Percentiles rank a stretch among this genome's conserved stretches.
Evolutionary conservation across 2,329 filamentous ascomycete genomes (phyloP).

Genomic region (Huntiella savannae): DNA sequence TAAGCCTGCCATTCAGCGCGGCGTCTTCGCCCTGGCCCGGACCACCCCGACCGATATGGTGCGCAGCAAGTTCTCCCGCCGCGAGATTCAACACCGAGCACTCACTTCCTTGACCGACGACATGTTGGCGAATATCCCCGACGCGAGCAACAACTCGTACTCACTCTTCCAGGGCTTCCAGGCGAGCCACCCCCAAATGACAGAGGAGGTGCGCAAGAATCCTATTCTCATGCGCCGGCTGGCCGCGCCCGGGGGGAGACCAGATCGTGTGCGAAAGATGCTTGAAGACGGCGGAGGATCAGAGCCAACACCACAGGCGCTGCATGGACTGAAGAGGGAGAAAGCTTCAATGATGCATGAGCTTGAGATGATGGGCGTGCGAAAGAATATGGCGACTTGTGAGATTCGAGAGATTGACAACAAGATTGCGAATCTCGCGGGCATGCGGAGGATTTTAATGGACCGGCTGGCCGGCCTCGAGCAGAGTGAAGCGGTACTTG

Average conservation of each 20-base stretch:
- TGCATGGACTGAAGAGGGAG: slow-evolving; percentile 61
- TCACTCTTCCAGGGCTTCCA: slow-evolving; percentile 95
- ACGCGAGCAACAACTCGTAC: slow-evolving; percentile 57
- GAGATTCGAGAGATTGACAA: slow-evolving; percentile 94
- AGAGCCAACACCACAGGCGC: slow-evolving; percentile 41
- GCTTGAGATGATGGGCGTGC: slow-evolving; percentile 74
- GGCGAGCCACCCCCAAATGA: slow-evolving; percentile 58
- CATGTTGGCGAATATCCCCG: slow-evolving; percentile 72
- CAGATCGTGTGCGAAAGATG: slow-evolving; percentile 58
- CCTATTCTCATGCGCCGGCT: slow-evolving; percentile 30
- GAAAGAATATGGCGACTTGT: slow-evolving; percentile 94
- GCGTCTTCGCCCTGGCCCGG: slow-evolving; percentile 76
- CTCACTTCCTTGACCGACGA: slow-evolving; percentile 79
- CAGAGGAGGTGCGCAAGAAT: slow-evolving; percentile 51
- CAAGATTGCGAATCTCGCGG: slow-evolving; percentile 83
- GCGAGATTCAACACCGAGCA: slow-evolving; percentile 87
- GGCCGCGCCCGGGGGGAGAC: slow-evolving; percentile 14
- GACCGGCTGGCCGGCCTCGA: slow-evolving; percentile 73
- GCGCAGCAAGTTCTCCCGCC: slow-evolving; percentile 71
- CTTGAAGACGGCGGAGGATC: slow-evolving; percentile 39
- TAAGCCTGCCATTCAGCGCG: slow-evolving; percentile 66
- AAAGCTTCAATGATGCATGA: slow-evolving; percentile 63
- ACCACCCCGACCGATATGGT: slow-evolving; percentile 89
- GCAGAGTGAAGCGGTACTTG: slow-evolving; percentile 73
- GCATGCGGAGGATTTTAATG: slow-evolving; percentile 80